phyloP scores from a whole-genome alignment of 306 rosid species.

The Alnus rubra region DNA sequence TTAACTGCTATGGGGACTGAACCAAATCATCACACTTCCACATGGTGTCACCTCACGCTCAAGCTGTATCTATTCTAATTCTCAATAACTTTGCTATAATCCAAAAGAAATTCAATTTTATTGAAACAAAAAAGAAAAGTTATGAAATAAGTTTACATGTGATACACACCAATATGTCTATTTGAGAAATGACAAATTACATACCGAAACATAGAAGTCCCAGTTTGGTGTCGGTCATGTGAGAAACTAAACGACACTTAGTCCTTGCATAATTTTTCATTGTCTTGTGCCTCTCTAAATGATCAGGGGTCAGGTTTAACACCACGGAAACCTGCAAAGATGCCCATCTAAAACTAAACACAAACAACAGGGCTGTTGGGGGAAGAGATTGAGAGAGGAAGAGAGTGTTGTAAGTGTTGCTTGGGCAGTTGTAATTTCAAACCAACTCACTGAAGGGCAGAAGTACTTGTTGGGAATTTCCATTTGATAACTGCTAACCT shows the following conservation, averaged over 20 bases:
- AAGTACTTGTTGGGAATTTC: slow-evolving; percentile 35
- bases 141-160: not conserved
- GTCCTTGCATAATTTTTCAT: slow-evolving; percentile 31
- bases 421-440: not conserved
- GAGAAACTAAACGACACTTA: slow-evolving; percentile 31
- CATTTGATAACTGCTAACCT: slow-evolving; percentile 43
- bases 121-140: not conserved
- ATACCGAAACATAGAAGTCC: slow-evolving; percentile 34
- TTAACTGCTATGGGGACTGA: too few species aligned
- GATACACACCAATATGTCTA: not conserved
- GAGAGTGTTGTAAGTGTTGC: not conserved
- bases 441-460: slow-evolving; percentile 35
- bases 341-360: not conserved
- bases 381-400: not conserved
- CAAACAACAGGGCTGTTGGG: not conserved
- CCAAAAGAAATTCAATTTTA: not conserved
- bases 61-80: too few species aligned
- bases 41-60: too few species aligned
- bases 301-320: slow-evolving; percentile 43
- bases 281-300: slow-evolving; percentile 38
- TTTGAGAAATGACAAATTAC: slow-evolving; percentile 8
- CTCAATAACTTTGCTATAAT: not conserved
- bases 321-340: slow-evolving; percentile 32
- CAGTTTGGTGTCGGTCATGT: slow-evolving; percentile 29
- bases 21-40: too few species aligned